Percentiles rank a stretch among this genome's conserved stretches.
phyloP scores from a whole-genome alignment of 2,329 filamentous ascomycete species.

The Aureobasidium sp. region DNA sequence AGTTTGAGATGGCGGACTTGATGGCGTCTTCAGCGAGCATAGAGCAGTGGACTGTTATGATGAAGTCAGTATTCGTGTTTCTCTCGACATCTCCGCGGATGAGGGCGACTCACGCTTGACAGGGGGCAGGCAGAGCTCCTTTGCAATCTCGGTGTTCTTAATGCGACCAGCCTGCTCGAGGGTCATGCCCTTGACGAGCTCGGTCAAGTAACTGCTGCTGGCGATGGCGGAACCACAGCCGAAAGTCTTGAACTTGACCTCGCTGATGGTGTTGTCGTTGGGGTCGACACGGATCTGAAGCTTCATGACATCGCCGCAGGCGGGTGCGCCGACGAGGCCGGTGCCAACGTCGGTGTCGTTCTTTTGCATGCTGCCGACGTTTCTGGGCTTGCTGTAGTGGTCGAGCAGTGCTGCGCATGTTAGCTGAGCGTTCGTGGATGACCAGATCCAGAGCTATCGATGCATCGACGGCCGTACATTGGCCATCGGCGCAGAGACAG shows the following conservation, averaged over 20 bases:
- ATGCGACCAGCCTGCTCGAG: conserved; percentile 88
- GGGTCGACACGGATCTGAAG: conserved; percentile 89
- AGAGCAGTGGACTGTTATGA: conserved; percentile 69
- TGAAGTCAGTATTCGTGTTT: conserved; percentile 8
- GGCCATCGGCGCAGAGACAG: neutral
- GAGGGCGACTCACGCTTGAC: conserved; percentile 64
- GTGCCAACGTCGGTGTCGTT: conserved; percentile 77
- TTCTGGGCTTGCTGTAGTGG: conserved; percentile 73
- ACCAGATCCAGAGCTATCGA: neutral
- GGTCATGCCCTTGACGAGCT: conserved; percentile 92
- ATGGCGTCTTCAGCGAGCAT: conserved; percentile 91
- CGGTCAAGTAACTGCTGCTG: conserved; percentile 87
- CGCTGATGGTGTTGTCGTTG: conserved; percentile 77
- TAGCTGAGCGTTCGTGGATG: conserved; percentile 27
- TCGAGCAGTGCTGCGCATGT: conserved; percentile 55
- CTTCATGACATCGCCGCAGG: conserved; percentile 90
- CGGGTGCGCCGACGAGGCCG: conserved; percentile 83
- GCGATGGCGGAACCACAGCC: conserved; percentile 93
- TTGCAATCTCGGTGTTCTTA: conserved; percentile 96
- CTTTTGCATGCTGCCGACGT: conserved; percentile 75
- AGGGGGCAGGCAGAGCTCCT: conserved; percentile 83
- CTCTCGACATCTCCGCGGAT: neutral
- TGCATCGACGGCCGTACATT: conserved; percentile 11
- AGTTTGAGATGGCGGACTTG: conserved; percentile 85
- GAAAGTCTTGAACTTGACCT: conserved; percentile 98